A percentile compares a stretch with the other conserved stretches of the same genome.
phyloP scores from a whole-genome alignment of 2,329 filamentous ascomycete species.

The Trichophyton simii region DNA sequence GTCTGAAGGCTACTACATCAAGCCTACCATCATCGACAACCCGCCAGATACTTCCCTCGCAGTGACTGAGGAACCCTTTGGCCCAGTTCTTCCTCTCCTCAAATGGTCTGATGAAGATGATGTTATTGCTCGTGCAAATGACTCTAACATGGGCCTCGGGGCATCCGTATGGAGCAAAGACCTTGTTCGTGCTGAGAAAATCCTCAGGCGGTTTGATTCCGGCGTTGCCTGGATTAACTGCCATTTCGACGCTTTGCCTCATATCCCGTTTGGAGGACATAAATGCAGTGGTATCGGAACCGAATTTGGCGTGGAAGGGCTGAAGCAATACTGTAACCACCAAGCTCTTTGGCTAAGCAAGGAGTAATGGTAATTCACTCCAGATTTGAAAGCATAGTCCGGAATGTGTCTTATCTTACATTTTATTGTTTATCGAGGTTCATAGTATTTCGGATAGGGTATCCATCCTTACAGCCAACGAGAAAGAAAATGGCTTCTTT shows the following conservation, averaged over 20 bases:
- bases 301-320: slow-evolving; percentile 21
- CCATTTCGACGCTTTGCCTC: slow-evolving; percentile 35
- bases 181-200: slow-evolving; percentile 35
- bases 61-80: slow-evolving; percentile 46
- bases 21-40: slow-evolving; percentile 44
- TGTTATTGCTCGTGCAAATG: slow-evolving; percentile 36
- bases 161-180: slow-evolving; percentile 43
- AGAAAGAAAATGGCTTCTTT: neutral
- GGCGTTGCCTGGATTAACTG: slow-evolving; percentile 47
- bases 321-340: slow-evolving; percentile 20
- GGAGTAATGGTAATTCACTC: neutral
- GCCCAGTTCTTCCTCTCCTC: slow-evolving; percentile 50
- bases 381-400: neutral
- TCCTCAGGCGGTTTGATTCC: slow-evolving; percentile 39
- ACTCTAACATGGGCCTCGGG: slow-evolving; percentile 39
- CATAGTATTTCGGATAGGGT: neutral
- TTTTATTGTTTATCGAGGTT: neutral
- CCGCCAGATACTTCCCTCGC: slow-evolving; percentile 42
- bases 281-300: slow-evolving; percentile 26
- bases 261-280: slow-evolving; percentile 26
- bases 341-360: slow-evolving; percentile 9
- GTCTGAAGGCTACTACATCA: slow-evolving; percentile 39
- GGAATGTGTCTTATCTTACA: neutral
- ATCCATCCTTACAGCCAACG: neutral
- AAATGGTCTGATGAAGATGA: slow-evolving; percentile 42